Evolutionary conservation across 257 asterid species (phyloP).

Genomic region (Misopates orontium): DNA sequence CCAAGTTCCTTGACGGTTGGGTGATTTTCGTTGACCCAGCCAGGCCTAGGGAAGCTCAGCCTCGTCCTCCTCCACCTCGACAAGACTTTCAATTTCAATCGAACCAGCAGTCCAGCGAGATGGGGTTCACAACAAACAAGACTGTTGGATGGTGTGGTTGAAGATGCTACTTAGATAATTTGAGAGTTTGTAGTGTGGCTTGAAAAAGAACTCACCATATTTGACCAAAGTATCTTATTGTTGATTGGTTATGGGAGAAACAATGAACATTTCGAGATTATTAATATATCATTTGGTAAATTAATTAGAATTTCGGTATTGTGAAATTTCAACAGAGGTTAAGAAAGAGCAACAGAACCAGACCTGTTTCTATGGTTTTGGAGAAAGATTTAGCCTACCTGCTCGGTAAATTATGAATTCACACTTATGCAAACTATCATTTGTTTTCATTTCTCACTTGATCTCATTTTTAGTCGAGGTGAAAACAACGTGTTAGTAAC

Average conservation of each 20-base stretch:
- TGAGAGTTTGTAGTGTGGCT: background rate
- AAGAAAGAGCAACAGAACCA: too few species aligned
- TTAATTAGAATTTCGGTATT: background rate
- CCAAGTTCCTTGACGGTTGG: conserved; percentile 92
- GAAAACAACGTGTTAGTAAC: too few species aligned
- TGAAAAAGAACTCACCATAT: background rate
- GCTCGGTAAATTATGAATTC: too few species aligned
- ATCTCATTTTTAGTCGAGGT: too few species aligned
- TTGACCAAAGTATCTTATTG: background rate
- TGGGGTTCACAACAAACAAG: conserved; percentile 73
- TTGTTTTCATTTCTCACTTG: too few species aligned
- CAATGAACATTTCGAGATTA: background rate
- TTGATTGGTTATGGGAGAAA: conserved; percentile 15
- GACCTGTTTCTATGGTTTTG: too few species aligned
- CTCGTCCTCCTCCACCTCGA: conserved; percentile 50
- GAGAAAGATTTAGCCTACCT: too few species aligned
- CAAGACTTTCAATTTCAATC: conserved; percentile 37
- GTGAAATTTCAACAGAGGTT: too few species aligned
- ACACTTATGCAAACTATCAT: too few species aligned
- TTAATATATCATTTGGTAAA: background rate
- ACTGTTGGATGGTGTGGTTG: conserved; percentile 83
- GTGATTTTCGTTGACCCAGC: conserved; percentile 97
- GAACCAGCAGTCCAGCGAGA: conserved; percentile 28
- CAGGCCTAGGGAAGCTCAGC: conserved; percentile 68
- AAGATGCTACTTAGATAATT: background rate